Evolutionary conservation across 2,329 filamentous ascomycete genomes (phyloP).

Genomic region (Fusarium albosuccineum): DNA sequence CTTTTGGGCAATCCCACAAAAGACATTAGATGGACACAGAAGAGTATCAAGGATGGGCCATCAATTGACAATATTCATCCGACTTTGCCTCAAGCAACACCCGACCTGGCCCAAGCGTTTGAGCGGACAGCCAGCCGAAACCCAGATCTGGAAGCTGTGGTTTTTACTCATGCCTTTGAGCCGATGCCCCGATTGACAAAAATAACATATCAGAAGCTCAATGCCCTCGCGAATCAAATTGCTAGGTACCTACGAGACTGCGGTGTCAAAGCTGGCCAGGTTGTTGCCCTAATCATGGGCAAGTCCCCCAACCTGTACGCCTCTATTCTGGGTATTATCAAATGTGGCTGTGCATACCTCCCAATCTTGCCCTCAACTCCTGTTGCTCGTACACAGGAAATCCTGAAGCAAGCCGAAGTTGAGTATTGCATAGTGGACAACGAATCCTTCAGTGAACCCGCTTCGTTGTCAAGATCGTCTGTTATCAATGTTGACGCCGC

Average conservation of each 20-base stretch:
- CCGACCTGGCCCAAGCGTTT: slow-evolving; percentile 66
- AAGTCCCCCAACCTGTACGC: slow-evolving; percentile 81
- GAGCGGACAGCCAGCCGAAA: slow-evolving; percentile 62
- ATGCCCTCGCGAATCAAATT: slow-evolving; percentile 72
- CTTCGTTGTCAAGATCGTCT: slow-evolving; percentile 27
- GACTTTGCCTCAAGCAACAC: slow-evolving; percentile 48
- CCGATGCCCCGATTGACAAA: slow-evolving; percentile 49
- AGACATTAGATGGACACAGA: slow-evolving; percentile 23
- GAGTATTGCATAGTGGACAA: slow-evolving; percentile 59
- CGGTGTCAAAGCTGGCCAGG: slow-evolving; percentile 63
- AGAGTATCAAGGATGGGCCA: slow-evolving; percentile 50
- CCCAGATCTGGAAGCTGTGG: slow-evolving; percentile 71
- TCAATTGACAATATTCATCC: slow-evolving; percentile 64
- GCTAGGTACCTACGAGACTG: slow-evolving; percentile 65
- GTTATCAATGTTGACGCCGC: slow-evolving; percentile 53
- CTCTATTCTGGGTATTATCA: slow-evolving; percentile 79
- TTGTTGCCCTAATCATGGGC: slow-evolving; percentile 82
- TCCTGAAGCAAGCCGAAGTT: slow-evolving; percentile 72
- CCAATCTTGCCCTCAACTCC: slow-evolving; percentile 83
- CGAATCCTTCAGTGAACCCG: slow-evolving; percentile 32
- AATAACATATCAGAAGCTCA: slow-evolving; percentile 75
- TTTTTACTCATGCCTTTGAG: slow-evolving; percentile 65
- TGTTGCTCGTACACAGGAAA: slow-evolving; percentile 67
- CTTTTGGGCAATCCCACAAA: slow-evolving; percentile 46
- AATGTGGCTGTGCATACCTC: slow-evolving; percentile 83